A percentile compares a stretch with the other conserved stretches of the same genome.
Evolutionary conservation across 805 yeast species (phyloP).

Genomic region (Starmerella tilneyi): DNA sequence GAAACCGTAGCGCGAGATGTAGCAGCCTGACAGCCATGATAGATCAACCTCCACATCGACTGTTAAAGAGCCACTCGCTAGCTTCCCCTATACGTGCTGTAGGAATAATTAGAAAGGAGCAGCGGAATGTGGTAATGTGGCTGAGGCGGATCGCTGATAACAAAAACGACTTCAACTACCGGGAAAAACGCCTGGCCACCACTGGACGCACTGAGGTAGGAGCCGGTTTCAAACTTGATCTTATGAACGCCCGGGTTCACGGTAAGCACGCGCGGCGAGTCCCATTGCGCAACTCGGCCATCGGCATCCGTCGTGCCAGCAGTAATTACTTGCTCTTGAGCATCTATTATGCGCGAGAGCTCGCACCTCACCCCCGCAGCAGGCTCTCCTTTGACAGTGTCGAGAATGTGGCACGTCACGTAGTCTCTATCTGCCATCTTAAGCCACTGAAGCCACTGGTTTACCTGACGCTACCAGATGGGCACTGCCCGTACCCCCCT

Average conservation of each 20-base stretch:
- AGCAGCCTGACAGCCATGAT: too few relatives aligned
- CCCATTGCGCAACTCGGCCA: constrained; percentile 72
- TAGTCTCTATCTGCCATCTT: constrained; percentile 36
- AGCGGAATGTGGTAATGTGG: constrained; percentile 85
- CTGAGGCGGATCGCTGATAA: constrained; percentile 55
- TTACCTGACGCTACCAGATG: too few relatives aligned
- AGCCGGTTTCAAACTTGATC: constrained; percentile 65
- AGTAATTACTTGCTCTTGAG: constrained; percentile 41
- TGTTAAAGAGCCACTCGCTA: constrained; percentile 29
- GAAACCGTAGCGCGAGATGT: too few relatives aligned
- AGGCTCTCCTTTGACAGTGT: constrained; percentile 75
- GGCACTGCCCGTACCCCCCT: too few relatives aligned
- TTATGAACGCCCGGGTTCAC: constrained; percentile 58
- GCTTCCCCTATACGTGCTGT: constrained; percentile 84
- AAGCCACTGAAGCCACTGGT: too few relatives aligned
- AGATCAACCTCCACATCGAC: too few relatives aligned
- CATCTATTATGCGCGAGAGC: constrained; percentile 24
- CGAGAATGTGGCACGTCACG: constrained; percentile 81
- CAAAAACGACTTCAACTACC: constrained; percentile 68
- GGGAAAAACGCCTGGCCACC: constrained; percentile 53
- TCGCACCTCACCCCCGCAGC: constrained; percentile 67
- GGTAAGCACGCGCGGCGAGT: constrained; percentile 20
- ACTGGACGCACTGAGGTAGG: constrained; percentile 40
- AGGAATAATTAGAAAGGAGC: constrained; percentile 72
- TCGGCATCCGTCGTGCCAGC: constrained; percentile 62